These are phyloP conservation scores for Periconia macrospinosa DNA, from an alignment of 2,329 filamentous ascomycete genomes.

Conservation along the genomic window DNA sequence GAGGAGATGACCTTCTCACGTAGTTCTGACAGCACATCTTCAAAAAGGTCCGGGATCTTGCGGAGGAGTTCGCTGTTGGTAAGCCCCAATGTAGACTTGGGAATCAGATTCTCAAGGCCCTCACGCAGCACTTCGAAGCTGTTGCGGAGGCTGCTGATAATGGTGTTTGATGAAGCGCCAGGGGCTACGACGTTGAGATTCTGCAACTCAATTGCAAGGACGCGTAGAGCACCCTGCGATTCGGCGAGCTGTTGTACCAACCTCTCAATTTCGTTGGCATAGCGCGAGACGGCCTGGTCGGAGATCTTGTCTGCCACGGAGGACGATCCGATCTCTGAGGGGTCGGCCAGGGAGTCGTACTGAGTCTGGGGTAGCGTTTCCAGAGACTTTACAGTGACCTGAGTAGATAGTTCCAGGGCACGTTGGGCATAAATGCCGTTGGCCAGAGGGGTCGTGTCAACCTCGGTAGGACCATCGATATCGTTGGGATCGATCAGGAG, in stretches of 20 bases:
- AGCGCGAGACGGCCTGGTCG: constrained; percentile 40
- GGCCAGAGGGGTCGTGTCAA: constrained; percentile 23
- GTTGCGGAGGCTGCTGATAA: constrained; percentile 46
- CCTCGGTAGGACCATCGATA: constrained; percentile 32
- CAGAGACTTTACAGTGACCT: constrained; percentile 33
- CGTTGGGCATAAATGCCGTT: constrained; percentile 33
- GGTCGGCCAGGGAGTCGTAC: constrained; percentile 27
- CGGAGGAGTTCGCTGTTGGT: constrained; percentile 45
- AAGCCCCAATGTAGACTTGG: constrained; percentile 39
- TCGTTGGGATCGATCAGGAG: constrained; percentile 39
- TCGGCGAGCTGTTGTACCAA: constrained; percentile 43
- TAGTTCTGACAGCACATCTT: constrained; percentile 40
- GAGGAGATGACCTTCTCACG: constrained; percentile 31
- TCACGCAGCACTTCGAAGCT: constrained; percentile 46
- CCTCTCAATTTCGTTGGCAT: constrained; percentile 45
- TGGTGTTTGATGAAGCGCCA: constrained; percentile 33
- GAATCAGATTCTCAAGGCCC: constrained; percentile 45
- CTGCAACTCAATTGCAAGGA: constrained; percentile 48
- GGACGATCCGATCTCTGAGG: constrained; percentile 15
- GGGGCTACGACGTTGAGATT: constrained; percentile 45
- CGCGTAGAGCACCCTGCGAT: constrained; percentile 44
- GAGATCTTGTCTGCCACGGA: constrained; percentile 28
- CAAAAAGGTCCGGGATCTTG: constrained; percentile 40
- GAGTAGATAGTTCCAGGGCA: constrained; percentile 29
- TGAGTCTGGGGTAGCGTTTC: constrained; percentile 25